Evolutionary conservation across 1,139 yeast genomes (phyloP), one percentile per base, ranked within the genome.

Genomic region (Diutina catenulata): DNA sequence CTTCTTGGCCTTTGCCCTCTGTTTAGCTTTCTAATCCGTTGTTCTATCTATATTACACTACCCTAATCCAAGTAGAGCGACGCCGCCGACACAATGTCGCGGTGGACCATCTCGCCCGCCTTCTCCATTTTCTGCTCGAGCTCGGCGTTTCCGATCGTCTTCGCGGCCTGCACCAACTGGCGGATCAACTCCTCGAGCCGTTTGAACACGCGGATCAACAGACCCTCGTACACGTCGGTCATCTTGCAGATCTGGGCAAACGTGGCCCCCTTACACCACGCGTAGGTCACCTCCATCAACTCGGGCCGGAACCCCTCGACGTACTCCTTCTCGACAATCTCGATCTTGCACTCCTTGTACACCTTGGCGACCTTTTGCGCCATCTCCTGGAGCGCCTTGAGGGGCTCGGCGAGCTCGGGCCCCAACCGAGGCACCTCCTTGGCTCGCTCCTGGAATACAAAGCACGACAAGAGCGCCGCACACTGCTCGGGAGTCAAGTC

Each of bases 181-280:
- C 94, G 74, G 39, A 93, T 65, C 65, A 93, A 71, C 56, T 93
- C 99, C 57, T 91, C 98, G 41, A 93, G 65, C 52, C 98, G 72
- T 58, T 93, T 80, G 63, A 93, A 88, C 74, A 86, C 81, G 57
- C 98, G 76, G 46, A 93, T 88, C 55, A 93, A 70, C 23, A 94
- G 81, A 33, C 99, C 99, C 64, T 93, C 98, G 50, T 88, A 93
- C 35, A 93, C 97, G 55, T 91, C 98, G 0, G 98, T 91, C 96
- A 91, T 86, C 59, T 88, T 88, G 64, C 97, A 91, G 44, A 91
- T 88, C 55, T 88, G 96, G 0, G 96, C 88, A 59, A 93, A 93
- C 0, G 91, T 66, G 4, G 95, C 95, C 22, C 97, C 97, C 53
- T 81, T 80, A 55, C 96, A 84, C 99, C 99, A 93, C 35, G 93